Base-by-base conservation (phyloP, 306 rosid genomes). In the Acacia melanoxylon region DNA sequence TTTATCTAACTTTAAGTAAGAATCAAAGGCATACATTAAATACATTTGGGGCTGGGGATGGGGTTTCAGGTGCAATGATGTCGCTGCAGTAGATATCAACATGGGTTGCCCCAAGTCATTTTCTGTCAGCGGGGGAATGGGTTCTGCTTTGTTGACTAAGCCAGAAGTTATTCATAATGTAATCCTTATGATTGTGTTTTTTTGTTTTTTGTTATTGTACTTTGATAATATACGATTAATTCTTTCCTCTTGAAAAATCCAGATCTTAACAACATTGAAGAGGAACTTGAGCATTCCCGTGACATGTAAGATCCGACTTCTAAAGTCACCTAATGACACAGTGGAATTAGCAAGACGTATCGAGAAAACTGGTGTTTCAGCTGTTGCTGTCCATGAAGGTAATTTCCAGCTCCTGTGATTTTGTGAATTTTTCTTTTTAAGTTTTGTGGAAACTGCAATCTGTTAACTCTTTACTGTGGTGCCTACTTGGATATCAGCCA, bases 71-170 rank as follows among this genome's bases (percentile, higher is more conserved):
- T 90, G 94, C 78, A 85, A 88, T 68, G 97, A 94, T 85, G 93
- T 94, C 83, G 93, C 96, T 45, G 98, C 98, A 59, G 63, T 94
- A 52, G 98, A 94, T 87, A 85, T 94, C 78, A 94, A 94, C 85
- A 94, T 94, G 98, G 98, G 98, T 63, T 94, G 98, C 83, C 98
- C 98, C 0, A 94, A 85, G 89, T 67, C 97, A 75, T 94, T 94
- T 86, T 94, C 98, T 82, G 63, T 92, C 81, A 91, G 94, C 78
- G 98, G 97, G 61, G 98, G 98, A 83, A 94, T 94, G 98, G 98
- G 97, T 49, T 89, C 98, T 54, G 93, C 97, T 44, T 78, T 94
- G 19, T 85, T 94, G 87, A 78, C 83, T 56, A 94, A 92, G 68
- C 97, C 98, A 29, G 97, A 94, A 77, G 91, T 92, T 71, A 90